Conservation (phyloP, 2,329 filamentous ascomycete species). For the Pseudocercospora vitis region DNA sequence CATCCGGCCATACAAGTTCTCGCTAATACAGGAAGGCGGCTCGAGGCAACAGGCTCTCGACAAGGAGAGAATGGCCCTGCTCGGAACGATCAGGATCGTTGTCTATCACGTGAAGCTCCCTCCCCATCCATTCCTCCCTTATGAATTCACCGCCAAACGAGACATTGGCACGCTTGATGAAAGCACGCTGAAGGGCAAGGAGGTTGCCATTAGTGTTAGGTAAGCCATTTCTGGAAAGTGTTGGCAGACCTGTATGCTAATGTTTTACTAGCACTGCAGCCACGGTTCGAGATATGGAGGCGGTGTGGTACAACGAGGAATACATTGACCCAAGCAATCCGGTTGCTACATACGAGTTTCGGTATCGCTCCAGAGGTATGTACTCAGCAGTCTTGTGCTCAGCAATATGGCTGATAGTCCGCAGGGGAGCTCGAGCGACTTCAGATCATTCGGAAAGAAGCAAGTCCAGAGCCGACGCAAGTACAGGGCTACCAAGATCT, state of each 20-base stretch:
- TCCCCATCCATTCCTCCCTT: not conserved
- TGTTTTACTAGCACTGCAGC: too few species aligned
- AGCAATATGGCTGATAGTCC: not conserved
- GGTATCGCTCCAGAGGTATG: not conserved
- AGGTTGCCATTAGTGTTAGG: not conserved
- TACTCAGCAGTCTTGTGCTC: not conserved
- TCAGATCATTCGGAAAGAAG: not conserved
- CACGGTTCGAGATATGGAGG: too few species aligned
- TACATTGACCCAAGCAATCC: not conserved
- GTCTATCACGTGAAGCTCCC: not conserved
- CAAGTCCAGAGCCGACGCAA: not conserved
- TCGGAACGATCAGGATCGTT: not conserved
- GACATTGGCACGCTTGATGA: not conserved
- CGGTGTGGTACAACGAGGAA: too few species aligned
- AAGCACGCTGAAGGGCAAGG: not conserved
- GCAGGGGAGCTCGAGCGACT: not conserved
- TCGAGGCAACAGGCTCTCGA: not conserved
- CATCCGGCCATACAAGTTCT: not conserved
- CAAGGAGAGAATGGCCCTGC: not conserved
- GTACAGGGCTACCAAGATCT: conserved; percentile 1
- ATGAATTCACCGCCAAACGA: not conserved
- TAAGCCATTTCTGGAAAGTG: too few species aligned
- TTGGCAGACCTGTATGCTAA: too few species aligned
- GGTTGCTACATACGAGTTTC: not conserved
- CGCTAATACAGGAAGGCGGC: not conserved